phyloP scores from a whole-genome alignment of 1,139 yeast genomes.

The Taphrina deformans region DNA sequence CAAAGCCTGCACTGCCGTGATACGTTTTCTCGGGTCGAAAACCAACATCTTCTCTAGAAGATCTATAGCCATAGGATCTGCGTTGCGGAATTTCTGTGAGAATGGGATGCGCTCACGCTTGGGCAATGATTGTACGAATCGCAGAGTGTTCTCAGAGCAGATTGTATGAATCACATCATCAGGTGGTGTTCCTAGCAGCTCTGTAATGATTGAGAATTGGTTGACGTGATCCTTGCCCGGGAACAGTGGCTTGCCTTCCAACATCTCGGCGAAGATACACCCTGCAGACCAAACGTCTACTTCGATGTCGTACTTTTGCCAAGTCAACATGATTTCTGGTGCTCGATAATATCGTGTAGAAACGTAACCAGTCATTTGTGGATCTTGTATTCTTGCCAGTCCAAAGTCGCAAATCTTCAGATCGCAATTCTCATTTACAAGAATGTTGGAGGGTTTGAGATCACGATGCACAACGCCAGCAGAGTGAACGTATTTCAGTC shows the following conservation, averaged over 20 bases:
- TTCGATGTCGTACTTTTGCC: constrained; percentile 99
- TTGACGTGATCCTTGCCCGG: constrained; percentile 99
- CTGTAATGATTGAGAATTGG: constrained; percentile 95
- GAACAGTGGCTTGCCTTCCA: constrained; percentile 96
- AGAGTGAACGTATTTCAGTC: constrained; percentile 90
- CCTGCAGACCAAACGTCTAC: constrained; percentile 99
- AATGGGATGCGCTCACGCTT: constrained; percentile 89
- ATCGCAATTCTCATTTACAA: constrained; percentile 94
- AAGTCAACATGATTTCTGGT: constrained; percentile 97
- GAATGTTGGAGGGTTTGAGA: constrained; percentile 84
- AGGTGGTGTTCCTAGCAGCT: constrained; percentile 94
- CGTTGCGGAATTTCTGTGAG: constrained; percentile 74
- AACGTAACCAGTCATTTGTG: constrained; percentile 98
- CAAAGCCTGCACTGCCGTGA: constrained; percentile 86
- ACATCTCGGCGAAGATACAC: constrained; percentile 97
- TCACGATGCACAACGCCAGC: constrained; percentile 98
- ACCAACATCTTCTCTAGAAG: constrained; percentile 84
- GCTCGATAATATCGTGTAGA: constrained; percentile 96
- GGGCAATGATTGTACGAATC: constrained; percentile 92
- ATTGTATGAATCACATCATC: constrained; percentile 93
- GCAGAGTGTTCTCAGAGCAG: constrained; percentile 89
- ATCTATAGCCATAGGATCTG: constrained; percentile 83
- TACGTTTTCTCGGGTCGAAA: constrained; percentile 90
- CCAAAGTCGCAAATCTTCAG: constrained; percentile 91
- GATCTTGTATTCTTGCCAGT: constrained; percentile 93